Conservation (phyloP, 441 rosid species). For the Adansonia madagascariensis region DNA sequence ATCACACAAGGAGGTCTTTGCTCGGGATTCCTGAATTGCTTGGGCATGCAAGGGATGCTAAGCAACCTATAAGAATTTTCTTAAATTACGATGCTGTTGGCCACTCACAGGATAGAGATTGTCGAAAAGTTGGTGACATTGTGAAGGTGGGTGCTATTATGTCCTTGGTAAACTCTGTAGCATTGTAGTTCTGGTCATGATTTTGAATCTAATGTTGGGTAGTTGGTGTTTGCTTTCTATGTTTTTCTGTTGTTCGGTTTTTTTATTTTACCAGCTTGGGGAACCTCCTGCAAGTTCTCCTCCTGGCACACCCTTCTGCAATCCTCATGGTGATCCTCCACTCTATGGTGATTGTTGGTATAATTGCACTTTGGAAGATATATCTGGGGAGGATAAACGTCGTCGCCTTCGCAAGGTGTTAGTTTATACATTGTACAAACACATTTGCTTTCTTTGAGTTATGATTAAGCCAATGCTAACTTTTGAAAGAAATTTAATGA, state of each 20-base stretch:
- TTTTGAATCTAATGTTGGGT: constrained; percentile 25
- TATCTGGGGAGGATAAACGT: constrained; percentile 86
- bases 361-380: constrained; percentile 92
- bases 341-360: constrained; percentile 96
- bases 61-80: constrained; percentile 91
- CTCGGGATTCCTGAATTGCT: constrained; percentile 51
- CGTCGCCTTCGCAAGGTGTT: constrained; percentile 87
- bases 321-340: constrained; percentile 79
- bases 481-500: constrained; percentile 36
- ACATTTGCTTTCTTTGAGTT: constrained; percentile 4
- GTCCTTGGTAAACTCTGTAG: constrained; percentile 24
- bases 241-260: neutral
- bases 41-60: constrained; percentile 53
- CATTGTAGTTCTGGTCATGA: constrained; percentile 11
- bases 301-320: constrained; percentile 71
- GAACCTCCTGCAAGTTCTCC: constrained; percentile 70
- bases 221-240: constrained; percentile 23
- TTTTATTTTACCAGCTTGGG: constrained; percentile 65
- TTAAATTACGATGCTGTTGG: constrained; percentile 99
- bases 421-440: constrained; percentile 9
- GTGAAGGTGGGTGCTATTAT: constrained; percentile 73
- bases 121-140: constrained; percentile 77
- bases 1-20: constrained; percentile 72
- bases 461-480: constrained; percentile 33
- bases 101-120: constrained; percentile 90